Evolutionary conservation across 192 early-diverging fungal species (phyloP).

Genomic region (Spinellus fusiger): DNA sequence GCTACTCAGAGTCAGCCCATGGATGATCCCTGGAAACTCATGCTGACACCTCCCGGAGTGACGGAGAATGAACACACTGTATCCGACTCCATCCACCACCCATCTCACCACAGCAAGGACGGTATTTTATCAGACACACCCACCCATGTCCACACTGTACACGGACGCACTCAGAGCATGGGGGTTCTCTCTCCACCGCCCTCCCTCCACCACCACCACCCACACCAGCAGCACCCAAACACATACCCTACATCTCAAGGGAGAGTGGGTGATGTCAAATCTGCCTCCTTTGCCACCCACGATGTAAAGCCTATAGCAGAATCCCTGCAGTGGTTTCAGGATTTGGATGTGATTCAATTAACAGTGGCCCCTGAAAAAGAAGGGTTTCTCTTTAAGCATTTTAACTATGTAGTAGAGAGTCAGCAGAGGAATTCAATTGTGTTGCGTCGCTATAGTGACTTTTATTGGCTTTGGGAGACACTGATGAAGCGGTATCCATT

Average conservation of each 20-base stretch:
- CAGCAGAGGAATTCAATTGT: conserved; percentile 52
- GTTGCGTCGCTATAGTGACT: conserved; percentile 84
- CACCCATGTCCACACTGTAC: background rate
- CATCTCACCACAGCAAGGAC: background rate
- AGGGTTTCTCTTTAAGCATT: conserved; percentile 71
- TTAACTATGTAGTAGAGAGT: conserved; percentile 79
- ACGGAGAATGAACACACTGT: background rate
- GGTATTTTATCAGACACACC: background rate
- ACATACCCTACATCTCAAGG: background rate
- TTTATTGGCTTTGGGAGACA: conserved; percentile 81
- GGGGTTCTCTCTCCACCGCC: no score
- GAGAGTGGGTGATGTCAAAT: background rate
- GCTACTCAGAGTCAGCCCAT: background rate
- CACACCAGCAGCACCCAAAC: no score
- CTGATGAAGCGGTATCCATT: conserved; percentile 76
- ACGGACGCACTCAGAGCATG: background rate
- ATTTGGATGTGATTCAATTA: conserved; percentile 50
- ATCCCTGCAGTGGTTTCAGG: conserved; percentile 46
- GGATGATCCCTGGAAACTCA: background rate
- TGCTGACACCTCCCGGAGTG: background rate
- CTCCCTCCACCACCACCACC: no score
- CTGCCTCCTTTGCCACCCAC: background rate
- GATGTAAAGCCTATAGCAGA: conserved; percentile 3
- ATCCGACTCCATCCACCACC: background rate
- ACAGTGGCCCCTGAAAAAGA: conserved; percentile 45